phyloP scores from a whole-genome alignment of 257 asterid genomes.

The Handroanthus guayacan region DNA sequence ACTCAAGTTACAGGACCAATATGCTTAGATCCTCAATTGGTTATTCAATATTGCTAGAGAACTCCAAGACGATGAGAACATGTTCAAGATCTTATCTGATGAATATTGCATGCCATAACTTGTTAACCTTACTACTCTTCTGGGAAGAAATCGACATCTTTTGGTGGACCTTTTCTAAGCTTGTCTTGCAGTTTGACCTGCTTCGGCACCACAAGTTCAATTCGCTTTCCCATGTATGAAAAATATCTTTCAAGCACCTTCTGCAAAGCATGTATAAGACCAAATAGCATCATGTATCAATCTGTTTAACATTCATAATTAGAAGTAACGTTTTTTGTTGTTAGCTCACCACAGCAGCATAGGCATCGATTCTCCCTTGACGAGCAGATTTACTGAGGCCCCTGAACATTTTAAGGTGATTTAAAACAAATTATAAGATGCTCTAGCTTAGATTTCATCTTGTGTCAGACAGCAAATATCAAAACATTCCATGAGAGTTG shows the following conservation, averaged over 20 bases:
- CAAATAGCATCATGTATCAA: not conserved
- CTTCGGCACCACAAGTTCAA: conserved; percentile 82
- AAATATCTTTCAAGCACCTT: conserved; percentile 88
- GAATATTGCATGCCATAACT: not conserved
- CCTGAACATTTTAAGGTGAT: conserved; percentile 41
- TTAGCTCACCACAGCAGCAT: conserved; percentile 78
- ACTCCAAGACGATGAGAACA: too few species aligned
- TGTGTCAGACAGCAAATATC: not conserved
- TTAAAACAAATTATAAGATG: not conserved
- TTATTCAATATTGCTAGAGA: not conserved
- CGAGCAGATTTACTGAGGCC: conserved; percentile 69
- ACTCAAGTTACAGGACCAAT: not conserved
- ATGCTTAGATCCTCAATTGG: not conserved
- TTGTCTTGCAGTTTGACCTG: conserved; percentile 69
- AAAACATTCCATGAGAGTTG: not conserved
- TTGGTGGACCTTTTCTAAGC: conserved; percentile 56
- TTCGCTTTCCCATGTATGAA: conserved; percentile 59
- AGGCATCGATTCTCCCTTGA: conserved; percentile 71
- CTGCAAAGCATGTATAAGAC: conserved; percentile 41
- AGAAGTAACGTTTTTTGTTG: not conserved
- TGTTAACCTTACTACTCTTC: conserved; percentile 27
- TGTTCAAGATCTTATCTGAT: not conserved
- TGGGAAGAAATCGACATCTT: conserved; percentile 60
- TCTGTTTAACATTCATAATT: too few species aligned
- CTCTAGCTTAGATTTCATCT: not conserved